Base-by-base conservation (phyloP, 2,329 filamentous ascomycete species). In the Beauveria sp. region DNA sequence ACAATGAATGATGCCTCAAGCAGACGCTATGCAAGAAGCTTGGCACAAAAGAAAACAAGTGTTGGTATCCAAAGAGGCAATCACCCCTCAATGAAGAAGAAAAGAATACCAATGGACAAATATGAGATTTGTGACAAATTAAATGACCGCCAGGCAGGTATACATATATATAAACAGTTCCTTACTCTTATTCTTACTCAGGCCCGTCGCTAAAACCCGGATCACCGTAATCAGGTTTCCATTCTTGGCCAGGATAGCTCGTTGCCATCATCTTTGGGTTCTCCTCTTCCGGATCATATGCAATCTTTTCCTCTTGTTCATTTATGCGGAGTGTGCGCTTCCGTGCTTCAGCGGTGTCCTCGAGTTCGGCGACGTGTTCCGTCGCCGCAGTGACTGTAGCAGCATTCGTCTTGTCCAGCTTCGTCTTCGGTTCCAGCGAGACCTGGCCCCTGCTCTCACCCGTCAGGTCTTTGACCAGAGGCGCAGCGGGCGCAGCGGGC, bases 201-300 rank as follows among this genome's bases (percentile, higher is more conserved):
- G 26, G 59, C 53, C 62, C 58, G 8, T 74, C 71, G 18, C 64
- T 66, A 51, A 66, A 69, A 18, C 73, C 70, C 5, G 68, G 65
- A 62, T 72, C 70, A 12, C 72, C 73, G 38, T 82, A 83, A 2
- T 38, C 14, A 38, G 85, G 85, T 66, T 83, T 83, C 86, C 87
- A 90, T 71, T 89, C 87, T 74, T 88, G 85, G 0, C 87, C 87
- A 0, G 87, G 87, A 71, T 89, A 90, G 69, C 82, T 86, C 14
- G 85, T 87, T 7, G 86, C 86, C 53, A 78, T 81, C 87, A 90
- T 89, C 63, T 79, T 75, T 14, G 82, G 80, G 68, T 75, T 72
- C 57, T 74, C 73, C 31, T 73, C 74, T 26, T 73, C 70, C 7
- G 72, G 73, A 9, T 74, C 70, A 49, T 71, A 67, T 72, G 77